Percentiles rank a stretch among this genome's conserved stretches.
phyloP scores from a whole-genome alignment of 305 asterid genomes.

The Fraxinus ornus region DNA sequence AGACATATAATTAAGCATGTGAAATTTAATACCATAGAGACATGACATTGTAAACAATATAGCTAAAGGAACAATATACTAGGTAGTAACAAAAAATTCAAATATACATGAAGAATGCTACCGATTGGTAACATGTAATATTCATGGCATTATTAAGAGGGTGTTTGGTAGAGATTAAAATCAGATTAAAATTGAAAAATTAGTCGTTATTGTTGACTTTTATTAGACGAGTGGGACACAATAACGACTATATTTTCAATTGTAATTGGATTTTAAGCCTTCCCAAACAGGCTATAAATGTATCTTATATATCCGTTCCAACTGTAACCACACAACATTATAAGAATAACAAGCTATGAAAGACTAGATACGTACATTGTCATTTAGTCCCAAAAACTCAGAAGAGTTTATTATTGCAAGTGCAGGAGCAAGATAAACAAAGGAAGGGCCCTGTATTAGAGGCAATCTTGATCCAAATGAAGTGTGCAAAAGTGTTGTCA shows the following conservation, averaged over 20 bases:
- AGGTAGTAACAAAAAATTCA: background rate
- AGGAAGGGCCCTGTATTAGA: conserved; percentile 96
- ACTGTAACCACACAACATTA: background rate
- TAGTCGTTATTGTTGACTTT: no score
- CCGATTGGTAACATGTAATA: background rate
- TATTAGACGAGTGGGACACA: no score
- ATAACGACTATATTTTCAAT: no score
- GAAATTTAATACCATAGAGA: background rate
- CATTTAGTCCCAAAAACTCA: conserved; percentile 77
- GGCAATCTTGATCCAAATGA: conserved; percentile 96
- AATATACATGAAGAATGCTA: background rate
- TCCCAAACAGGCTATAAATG: no score
- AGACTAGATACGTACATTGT: conserved; percentile 61
- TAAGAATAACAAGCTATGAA: background rate
- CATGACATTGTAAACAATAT: background rate
- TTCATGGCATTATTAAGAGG: background rate
- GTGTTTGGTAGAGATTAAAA: no score
- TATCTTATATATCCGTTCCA: background rate
- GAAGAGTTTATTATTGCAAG: conserved; percentile 90
- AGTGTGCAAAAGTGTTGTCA: conserved; percentile 79
- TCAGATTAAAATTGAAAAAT: no score
- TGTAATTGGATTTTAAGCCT: no score
- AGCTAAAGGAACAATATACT: background rate
- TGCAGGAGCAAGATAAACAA: conserved; percentile 95
- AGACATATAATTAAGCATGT: background rate